Evolutionary conservation across 192 early-diverging fungal species (phyloP).

Genomic region (Backusella mclennaniae): DNA sequence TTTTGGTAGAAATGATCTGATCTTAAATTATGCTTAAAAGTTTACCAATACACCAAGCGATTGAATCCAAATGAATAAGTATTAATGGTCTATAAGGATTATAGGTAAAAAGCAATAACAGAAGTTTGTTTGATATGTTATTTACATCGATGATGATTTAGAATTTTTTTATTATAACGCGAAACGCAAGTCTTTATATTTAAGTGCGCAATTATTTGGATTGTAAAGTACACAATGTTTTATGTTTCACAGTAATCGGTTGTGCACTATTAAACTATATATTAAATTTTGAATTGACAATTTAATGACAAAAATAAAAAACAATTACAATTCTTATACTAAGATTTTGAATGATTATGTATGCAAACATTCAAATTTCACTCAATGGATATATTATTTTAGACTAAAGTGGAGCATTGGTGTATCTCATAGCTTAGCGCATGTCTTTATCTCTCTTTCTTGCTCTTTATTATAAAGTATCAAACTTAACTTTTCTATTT

Average conservation of each 20-base stretch:
- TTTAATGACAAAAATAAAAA: neutral
- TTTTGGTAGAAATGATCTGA: neutral
- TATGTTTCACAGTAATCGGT: neutral
- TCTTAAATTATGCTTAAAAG: neutral
- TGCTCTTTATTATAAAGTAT: neutral
- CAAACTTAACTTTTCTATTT: neutral
- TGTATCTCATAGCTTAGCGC: neutral
- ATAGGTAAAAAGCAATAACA: too few species aligned
- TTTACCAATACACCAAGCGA: neutral
- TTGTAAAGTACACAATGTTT: neutral
- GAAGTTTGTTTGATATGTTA: too few species aligned
- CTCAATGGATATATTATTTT: neutral
- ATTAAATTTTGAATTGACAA: neutral
- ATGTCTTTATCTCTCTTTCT: neutral
- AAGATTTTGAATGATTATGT: neutral
- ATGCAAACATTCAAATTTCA: neutral
- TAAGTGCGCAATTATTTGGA: neutral
- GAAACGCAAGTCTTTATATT: neutral
- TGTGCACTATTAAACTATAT: neutral
- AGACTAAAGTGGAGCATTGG: neutral
- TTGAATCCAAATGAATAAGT: neutral
- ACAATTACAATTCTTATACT: neutral
- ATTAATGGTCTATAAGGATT: too few species aligned
- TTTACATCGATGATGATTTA: neutral
- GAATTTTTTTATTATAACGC: neutral